A percentile compares a stretch with the other conserved stretches of the same genome.
phyloP scores from a whole-genome alignment of 495 filamentous ascomycete species.

The Glarea lozoyensis region DNA sequence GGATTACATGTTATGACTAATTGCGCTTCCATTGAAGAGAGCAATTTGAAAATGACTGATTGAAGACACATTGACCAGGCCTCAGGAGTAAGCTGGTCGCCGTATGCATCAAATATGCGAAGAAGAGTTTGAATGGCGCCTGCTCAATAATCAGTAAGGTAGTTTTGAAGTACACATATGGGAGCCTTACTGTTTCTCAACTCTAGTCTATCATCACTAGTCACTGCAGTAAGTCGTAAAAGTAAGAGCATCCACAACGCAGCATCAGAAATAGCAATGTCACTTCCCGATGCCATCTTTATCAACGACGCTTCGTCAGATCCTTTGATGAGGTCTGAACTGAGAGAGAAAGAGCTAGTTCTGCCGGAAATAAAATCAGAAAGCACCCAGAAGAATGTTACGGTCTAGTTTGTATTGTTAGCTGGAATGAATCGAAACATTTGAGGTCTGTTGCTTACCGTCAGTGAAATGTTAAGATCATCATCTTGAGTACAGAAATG shows the following conservation, averaged over 20 bases:
- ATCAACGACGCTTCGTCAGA: constrained; percentile 39
- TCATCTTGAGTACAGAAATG: constrained; percentile 79
- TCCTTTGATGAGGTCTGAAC: constrained; percentile 38
- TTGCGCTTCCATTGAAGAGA: constrained; percentile 46
- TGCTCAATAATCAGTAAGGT: constrained; percentile 27
- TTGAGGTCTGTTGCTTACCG: constrained; percentile 54
- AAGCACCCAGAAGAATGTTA: constrained; percentile 91
- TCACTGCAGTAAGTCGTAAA: constrained; percentile 66
- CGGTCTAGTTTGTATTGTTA: constrained; percentile 49
- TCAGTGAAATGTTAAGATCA: constrained; percentile 92
- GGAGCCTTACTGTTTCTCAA: constrained; percentile 64
- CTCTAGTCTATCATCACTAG: constrained; percentile 71
- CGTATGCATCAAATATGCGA: constrained; percentile 85
- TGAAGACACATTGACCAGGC: constrained; percentile 81
- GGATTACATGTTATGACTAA: constrained; percentile 20
- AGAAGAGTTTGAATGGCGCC: constrained; percentile 78
- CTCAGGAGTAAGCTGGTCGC: constrained; percentile 65
- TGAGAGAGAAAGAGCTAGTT: constrained; percentile 28
- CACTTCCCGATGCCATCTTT: constrained; percentile 39
- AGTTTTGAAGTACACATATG: constrained; percentile 4
- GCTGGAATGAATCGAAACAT: too few relatives aligned
- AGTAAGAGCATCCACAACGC: constrained; percentile 81
- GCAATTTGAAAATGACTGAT: constrained; percentile 67
- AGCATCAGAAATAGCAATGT: constrained; percentile 41
- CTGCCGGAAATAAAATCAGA: constrained; percentile 69